Conservation (phyloP, 2,329 filamentous ascomycete species). For the Monilinia laxa region DNA sequence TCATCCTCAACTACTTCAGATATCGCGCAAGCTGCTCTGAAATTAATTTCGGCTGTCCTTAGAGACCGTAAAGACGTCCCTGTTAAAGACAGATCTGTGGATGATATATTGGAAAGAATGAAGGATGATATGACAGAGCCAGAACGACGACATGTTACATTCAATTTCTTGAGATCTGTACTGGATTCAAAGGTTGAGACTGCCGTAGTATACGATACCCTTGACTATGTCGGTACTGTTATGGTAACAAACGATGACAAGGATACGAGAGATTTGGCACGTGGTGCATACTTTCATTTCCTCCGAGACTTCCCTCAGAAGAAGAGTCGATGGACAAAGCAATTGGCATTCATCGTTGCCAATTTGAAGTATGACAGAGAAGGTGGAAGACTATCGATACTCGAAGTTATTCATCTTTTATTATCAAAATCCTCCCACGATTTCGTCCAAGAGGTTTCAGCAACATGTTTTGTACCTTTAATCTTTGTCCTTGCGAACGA, state of each 20-base stretch:
- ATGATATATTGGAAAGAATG: slow-evolving; percentile 77
- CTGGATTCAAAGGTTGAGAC: slow-evolving; percentile 84
- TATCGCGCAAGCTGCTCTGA: slow-evolving; percentile 81
- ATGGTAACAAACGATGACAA: slow-evolving; percentile 97
- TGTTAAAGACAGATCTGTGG: slow-evolving; percentile 78
- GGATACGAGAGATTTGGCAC: slow-evolving; percentile 80
- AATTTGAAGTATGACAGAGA: slow-evolving; percentile 90
- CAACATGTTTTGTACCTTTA: slow-evolving; percentile 80
- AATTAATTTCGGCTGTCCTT: slow-evolving; percentile 81
- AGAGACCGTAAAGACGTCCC: slow-evolving; percentile 74
- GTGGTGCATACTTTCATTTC: slow-evolving; percentile 92
- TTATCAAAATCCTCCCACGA: slow-evolving; percentile 81
- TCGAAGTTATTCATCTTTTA: slow-evolving; percentile 87
- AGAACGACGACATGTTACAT: slow-evolving; percentile 86
- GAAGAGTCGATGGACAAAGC: slow-evolving; percentile 83
- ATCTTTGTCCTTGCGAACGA: slow-evolving; percentile 87
- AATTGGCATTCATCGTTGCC: slow-evolving; percentile 82
- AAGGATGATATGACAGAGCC: slow-evolving; percentile 90
- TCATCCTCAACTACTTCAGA: slow-evolving; percentile 79
- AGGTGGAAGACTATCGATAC: slow-evolving; percentile 84
- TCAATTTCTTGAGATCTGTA: slow-evolving; percentile 88
- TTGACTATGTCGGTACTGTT: slow-evolving; percentile 84
- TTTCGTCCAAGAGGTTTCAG: slow-evolving; percentile 77
- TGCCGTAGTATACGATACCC: slow-evolving; percentile 82
- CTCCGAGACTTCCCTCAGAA: slow-evolving; percentile 92